These are phyloP conservation scores for Mariannaea sp. DNA, from an alignment of 2,329 filamentous ascomycete genomes.

Conservation along the genomic window DNA sequence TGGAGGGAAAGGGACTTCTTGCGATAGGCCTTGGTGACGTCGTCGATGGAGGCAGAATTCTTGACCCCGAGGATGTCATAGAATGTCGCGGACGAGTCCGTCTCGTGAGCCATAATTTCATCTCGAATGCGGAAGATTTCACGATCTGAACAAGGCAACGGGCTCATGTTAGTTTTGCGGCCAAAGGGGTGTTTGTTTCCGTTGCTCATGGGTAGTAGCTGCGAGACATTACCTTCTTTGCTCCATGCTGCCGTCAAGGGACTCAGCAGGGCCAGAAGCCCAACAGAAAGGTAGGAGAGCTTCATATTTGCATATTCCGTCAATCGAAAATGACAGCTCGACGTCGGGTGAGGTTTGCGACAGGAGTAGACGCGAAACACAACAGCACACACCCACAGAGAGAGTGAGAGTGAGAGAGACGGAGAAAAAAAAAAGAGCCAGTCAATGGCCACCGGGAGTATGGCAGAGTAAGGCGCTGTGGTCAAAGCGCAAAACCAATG, in stretches of 20 bases:
- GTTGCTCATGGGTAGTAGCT: not conserved
- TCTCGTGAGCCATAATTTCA: constrained; percentile 80
- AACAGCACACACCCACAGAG: too few species aligned
- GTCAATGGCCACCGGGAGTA: not conserved
- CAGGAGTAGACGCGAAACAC: not conserved
- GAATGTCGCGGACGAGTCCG: constrained; percentile 78
- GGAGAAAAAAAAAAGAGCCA: not conserved
- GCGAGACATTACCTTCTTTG: constrained; percentile 72
- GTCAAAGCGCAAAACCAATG: constrained; percentile 11
- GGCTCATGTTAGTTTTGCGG: constrained; percentile 11
- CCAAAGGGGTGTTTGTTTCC: too few species aligned
- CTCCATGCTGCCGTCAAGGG: constrained; percentile 77
- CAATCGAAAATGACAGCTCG: not conserved
- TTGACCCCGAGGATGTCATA: constrained; percentile 89
- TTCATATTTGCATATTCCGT: constrained; percentile 66
- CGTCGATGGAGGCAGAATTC: constrained; percentile 75
- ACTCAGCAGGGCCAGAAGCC: constrained; percentile 70
- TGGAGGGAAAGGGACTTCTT: constrained; percentile 83
- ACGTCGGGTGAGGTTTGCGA: constrained; percentile 6
- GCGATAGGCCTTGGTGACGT: constrained; percentile 93
- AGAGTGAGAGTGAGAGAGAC: too few species aligned
- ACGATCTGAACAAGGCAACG: constrained; percentile 65
- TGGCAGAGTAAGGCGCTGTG: constrained; percentile 1
- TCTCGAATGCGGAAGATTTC: constrained; percentile 97
- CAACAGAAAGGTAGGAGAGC: constrained; percentile 67